A percentile compares a stretch with the other conserved stretches of the same genome.
Evolutionary conservation across 257 asterid genomes (phyloP).

Genomic region (Capsicum baccatum): DNA sequence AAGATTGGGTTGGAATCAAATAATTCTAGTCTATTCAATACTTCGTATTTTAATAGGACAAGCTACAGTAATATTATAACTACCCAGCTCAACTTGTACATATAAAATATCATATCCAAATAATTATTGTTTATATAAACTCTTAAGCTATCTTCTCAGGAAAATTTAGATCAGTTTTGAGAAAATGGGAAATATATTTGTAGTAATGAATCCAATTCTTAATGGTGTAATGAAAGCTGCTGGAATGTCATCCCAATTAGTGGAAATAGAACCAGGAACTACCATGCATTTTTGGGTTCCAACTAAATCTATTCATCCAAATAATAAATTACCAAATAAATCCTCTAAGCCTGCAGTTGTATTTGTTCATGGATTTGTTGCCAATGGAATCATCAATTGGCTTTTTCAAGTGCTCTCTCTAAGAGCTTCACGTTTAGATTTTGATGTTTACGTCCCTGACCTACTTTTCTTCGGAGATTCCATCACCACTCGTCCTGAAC

Average conservation of each 20-base stretch:
- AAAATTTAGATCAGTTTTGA: neutral
- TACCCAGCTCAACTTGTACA: neutral
- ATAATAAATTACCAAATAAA: neutral
- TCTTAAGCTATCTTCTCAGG: too few relatives aligned
- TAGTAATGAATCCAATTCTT: neutral
- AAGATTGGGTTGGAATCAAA: too few relatives aligned
- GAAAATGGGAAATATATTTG: neutral
- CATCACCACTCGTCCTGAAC: neutral
- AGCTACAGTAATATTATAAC: neutral
- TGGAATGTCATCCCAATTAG: conserved; percentile 17
- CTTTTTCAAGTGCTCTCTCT: conserved; percentile 24
- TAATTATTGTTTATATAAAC: too few relatives aligned
- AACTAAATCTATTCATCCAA: neutral
- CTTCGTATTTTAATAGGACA: too few relatives aligned
- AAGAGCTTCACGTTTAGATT: neutral
- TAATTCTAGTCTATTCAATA: too few relatives aligned
- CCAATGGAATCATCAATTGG: conserved; percentile 31
- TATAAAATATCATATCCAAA: too few relatives aligned
- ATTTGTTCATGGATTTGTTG: conserved; percentile 33
- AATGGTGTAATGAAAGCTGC: neutral
- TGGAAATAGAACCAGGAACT: conserved; percentile 41
- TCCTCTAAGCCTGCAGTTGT: conserved; percentile 22
- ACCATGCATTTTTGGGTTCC: conserved; percentile 38
- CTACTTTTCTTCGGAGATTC: conserved; percentile 35
- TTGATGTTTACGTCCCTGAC: conserved; percentile 36